Evolutionary conservation across 2,329 filamentous ascomycete genomes (phyloP).

Genomic region (Colletotrichum australisinense): DNA sequence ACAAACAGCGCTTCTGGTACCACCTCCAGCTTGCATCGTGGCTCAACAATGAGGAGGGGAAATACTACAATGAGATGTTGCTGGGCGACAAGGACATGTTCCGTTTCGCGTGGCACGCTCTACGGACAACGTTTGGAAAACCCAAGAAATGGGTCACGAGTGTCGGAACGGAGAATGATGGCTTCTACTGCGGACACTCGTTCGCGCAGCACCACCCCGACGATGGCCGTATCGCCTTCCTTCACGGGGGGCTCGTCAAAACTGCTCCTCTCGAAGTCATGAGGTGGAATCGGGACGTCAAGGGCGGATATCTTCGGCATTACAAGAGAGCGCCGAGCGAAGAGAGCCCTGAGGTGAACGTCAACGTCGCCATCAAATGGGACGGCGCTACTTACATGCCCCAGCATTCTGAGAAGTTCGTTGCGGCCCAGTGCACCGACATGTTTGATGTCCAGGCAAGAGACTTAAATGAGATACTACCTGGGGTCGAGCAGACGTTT

Average conservation of each 20-base stretch:
- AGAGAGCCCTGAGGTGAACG: conserved; percentile 9
- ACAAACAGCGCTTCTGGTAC: conserved; percentile 29
- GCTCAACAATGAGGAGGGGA: conserved; percentile 26
- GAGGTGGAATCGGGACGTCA: conserved; percentile 22
- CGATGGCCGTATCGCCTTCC: conserved; percentile 17
- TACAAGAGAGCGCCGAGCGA: conserved; percentile 23
- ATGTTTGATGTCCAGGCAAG: conserved; percentile 18
- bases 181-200: conserved; percentile 27
- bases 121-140: conserved; percentile 13
- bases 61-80: conserved; percentile 18
- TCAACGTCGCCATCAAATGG: conserved; percentile 24
- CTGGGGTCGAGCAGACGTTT: conserved; percentile 25
- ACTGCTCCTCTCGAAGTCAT: conserved; percentile 23
- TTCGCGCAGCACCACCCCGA: conserved; percentile 31
- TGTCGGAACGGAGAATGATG: conserved; percentile 23
- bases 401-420: not conserved
- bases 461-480: conserved; percentile 19
- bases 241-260: conserved; percentile 24
- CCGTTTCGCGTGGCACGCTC: conserved; percentile 28
- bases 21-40: conserved; percentile 28
- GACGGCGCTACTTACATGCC: conserved; percentile 22
- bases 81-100: conserved; percentile 32
- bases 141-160: conserved; percentile 23
- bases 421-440: conserved; percentile 24
- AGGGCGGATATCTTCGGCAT: conserved; percentile 13